Base-by-base conservation (phyloP, 176 grass and related monocot genomes). In the Zizania latifolia region DNA sequence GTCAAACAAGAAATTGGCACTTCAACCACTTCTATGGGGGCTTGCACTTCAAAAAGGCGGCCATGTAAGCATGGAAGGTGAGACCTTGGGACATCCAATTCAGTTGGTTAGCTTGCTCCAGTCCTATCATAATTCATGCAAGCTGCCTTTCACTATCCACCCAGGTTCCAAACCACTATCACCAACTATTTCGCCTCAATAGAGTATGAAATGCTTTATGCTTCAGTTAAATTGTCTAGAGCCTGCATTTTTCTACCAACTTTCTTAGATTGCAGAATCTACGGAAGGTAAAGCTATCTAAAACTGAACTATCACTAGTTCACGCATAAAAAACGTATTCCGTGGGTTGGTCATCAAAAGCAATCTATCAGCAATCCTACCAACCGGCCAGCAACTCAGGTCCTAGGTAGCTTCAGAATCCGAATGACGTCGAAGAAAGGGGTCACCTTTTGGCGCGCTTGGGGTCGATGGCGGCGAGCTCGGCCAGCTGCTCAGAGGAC, bases 381-480 rank as follows among this genome's bases (percentile, higher is more conserved):
- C 75, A 78, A 81, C 11, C 70, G 17, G 22, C 58, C 21, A 75
- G 22, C 67, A 82, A 73, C 30, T 58, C 17, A 13, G 60, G 67
- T 66, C 30, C 13, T 26, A 64, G 64, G 23, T 43, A 57, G 36
- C 40, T 19, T 55, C 10, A 19, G n/a, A 66, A 68, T 61, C 60
- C 33, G 4, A 72, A 28, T 39, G 19, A 19, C 16, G 7, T 21
- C 14, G 31, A 10, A 61, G 15, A 62, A 39, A 76, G 55, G 35
- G 23, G 17, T 56, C 41, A 92, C 90, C 94, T 97, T 80, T 93
- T 97, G 55, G 79, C 94, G 40, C 88, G 88, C 75, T 93, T 97
- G 21, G 91, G 94, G 59, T 97, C 88, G 79, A 87, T 83, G n/a
- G 91, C 82, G 22, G 88, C 83, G 36, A 97, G 74, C 78, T 93